phyloP scores from a whole-genome alignment of 331 rosid species.

The Arachis monticola region DNA sequence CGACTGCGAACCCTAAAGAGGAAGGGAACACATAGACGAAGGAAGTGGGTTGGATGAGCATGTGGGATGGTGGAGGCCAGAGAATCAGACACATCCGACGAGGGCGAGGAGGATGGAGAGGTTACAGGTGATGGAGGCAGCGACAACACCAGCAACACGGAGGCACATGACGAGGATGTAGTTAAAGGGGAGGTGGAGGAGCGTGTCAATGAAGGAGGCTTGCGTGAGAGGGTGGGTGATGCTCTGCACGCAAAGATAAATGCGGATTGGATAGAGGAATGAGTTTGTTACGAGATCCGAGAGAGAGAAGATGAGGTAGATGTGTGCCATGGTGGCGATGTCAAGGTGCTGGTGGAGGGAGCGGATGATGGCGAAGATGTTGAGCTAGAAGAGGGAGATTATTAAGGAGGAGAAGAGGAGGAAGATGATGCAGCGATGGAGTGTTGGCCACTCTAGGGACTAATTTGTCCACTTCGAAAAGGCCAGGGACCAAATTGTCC shows the following conservation, averaged over 20 bases:
- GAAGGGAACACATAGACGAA: constrained; percentile 88
- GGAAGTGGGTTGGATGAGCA: constrained; percentile 88
- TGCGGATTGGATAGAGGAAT: constrained; percentile 72
- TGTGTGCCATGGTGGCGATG: constrained; percentile 61
- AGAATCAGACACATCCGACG: not conserved
- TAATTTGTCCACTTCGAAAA: no score
- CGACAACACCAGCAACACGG: constrained; percentile 73
- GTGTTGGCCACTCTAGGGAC: constrained; percentile 40
- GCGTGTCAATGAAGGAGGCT: constrained; percentile 60
- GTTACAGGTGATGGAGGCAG: constrained; percentile 64
- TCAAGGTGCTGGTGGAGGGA: constrained; percentile 54
- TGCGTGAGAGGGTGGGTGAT: constrained; percentile 63
- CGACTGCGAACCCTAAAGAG: constrained; percentile 71
- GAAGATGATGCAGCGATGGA: constrained; percentile 73
- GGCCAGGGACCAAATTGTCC: no score
- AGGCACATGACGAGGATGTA: constrained; percentile 49
- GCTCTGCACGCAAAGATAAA: constrained; percentile 83
- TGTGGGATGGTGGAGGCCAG: constrained; percentile 46
- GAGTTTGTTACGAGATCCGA: constrained; percentile 78
- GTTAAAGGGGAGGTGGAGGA: constrained; percentile 64
- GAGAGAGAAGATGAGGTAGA: constrained; percentile 60
- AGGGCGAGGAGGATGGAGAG: constrained; percentile 52
- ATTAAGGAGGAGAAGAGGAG: constrained; percentile 65
- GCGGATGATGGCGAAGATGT: constrained; percentile 53
- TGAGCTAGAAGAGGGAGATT: constrained; percentile 67